A percentile compares a stretch with the other conserved stretches of the same genome.
Evolutionary conservation across 768 basidiomycete species (phyloP).

Genomic region (Macrolepiota fuliginosa): DNA sequence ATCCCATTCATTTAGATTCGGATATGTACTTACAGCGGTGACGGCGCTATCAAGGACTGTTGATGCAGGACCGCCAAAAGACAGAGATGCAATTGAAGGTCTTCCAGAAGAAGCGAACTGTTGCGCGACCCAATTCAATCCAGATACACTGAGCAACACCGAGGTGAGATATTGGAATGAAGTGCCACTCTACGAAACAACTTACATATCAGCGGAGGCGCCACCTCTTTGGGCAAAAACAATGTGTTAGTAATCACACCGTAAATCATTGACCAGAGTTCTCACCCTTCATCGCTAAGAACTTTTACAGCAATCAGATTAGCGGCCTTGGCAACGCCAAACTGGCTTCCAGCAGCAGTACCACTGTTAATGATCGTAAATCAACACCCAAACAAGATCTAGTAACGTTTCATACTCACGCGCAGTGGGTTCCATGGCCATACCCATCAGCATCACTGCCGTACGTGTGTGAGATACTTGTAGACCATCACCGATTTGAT

Average conservation of each 20-base stretch:
- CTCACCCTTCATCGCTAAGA: conserved; percentile 29
- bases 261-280: not conserved
- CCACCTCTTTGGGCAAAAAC: not conserved
- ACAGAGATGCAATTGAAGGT: conserved; percentile 35
- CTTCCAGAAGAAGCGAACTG: conserved; percentile 19
- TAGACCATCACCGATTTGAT: not conserved
- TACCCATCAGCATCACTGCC: conserved; percentile 27
- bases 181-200: no score
- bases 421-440: conserved; percentile 36
- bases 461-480: not conserved
- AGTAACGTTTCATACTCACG: conserved; percentile 14
- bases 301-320: conserved; percentile 40
- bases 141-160: conserved; percentile 21
- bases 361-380: conserved; percentile 12
- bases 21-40: conserved; percentile 14
- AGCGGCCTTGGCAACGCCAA: conserved; percentile 26
- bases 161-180: no score
- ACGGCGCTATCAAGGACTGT: conserved; percentile 31
- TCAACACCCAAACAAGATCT: not conserved
- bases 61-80: conserved; percentile 28
- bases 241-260: not conserved
- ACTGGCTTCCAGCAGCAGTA: conserved; percentile 22
- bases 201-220: conserved; percentile 7
- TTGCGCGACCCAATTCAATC: conserved; percentile 29
- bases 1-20: no score